phyloP scores from a whole-genome alignment of 495 filamentous ascomycete genomes.

The Bacidia rubella region DNA sequence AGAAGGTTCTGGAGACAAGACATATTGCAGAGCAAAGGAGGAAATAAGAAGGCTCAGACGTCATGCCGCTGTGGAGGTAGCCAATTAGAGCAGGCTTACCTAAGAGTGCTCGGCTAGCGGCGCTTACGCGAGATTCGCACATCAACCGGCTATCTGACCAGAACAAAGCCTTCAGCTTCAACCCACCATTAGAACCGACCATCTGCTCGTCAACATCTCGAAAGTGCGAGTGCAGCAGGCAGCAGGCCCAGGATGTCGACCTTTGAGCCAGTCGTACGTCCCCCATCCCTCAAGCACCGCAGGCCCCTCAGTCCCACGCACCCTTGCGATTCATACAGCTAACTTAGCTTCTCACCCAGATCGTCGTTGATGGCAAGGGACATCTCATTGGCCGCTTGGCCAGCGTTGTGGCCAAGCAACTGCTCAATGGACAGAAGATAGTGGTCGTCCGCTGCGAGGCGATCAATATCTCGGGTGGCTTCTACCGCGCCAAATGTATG shows the following conservation, averaged over 20 bases:
- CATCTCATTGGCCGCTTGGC: constrained; percentile 98
- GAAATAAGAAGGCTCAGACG: not conserved
- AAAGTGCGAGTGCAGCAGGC: not conserved
- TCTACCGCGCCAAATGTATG: constrained; percentile 99
- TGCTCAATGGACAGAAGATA: constrained; percentile 98
- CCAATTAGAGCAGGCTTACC: not conserved
- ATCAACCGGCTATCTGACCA: not conserved
- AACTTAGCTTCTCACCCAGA: constrained; percentile 34
- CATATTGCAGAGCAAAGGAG: not conserved
- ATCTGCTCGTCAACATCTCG: not conserved
- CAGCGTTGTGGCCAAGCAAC: constrained; percentile 97
- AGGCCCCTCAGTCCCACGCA: not conserved
- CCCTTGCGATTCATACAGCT: not conserved
- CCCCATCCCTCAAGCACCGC: constrained; percentile 16
- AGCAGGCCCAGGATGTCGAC: constrained; percentile 73
- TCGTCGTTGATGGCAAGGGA: constrained; percentile 99
- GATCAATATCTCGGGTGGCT: constrained; percentile 99
- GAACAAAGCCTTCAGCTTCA: not conserved
- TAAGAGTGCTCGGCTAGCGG: not conserved
- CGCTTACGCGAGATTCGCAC: not conserved
- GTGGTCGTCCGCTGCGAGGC: constrained; percentile 97
- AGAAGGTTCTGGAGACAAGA: too few relatives aligned
- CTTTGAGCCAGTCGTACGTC: constrained; percentile 91
- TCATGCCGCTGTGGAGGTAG: not conserved
- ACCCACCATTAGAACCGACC: not conserved